phyloP scores from a whole-genome alignment of 2,329 filamentous ascomycete genomes.

The Calonectria hongkongensis region DNA sequence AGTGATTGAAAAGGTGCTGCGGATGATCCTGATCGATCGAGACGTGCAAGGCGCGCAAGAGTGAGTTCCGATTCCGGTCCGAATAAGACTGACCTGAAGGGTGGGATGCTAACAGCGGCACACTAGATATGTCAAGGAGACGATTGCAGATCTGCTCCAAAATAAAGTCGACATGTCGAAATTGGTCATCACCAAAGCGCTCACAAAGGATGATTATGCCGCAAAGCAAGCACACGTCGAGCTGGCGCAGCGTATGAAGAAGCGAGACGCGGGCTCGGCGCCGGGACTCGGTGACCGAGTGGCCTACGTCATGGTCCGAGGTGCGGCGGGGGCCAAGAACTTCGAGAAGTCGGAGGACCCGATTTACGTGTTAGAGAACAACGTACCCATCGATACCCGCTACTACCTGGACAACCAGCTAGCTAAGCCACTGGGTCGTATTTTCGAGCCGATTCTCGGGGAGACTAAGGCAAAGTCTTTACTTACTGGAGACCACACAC shows the following conservation, averaged over 20 bases:
- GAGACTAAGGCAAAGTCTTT: constrained; percentile 92
- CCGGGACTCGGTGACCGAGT: constrained; percentile 96
- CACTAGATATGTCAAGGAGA: constrained; percentile 92
- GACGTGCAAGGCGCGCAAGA: constrained; percentile 94
- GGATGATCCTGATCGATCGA: constrained; percentile 96
- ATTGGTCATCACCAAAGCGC: constrained; percentile 97
- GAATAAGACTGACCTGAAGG: constrained; percentile 30
- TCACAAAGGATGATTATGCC: constrained; percentile 92
- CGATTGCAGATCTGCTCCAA: constrained; percentile 94
- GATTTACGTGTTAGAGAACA: constrained; percentile 97
- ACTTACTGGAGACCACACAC: constrained; percentile 93
- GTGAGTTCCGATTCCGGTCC: constrained; percentile 72
- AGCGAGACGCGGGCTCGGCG: constrained; percentile 95
- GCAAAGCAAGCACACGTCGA: constrained; percentile 97
- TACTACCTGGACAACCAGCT: constrained; percentile 99
- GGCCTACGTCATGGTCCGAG: constrained; percentile 98
- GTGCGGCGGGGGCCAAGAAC: constrained; percentile 90
- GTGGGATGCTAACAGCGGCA: constrained; percentile 61
- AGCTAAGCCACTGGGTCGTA: constrained; percentile 93
- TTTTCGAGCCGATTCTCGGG: constrained; percentile 98
- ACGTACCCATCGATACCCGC: constrained; percentile 97
- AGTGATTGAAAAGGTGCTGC: constrained; percentile 96
- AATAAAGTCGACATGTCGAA: constrained; percentile 99
- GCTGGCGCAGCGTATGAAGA: constrained; percentile 96
- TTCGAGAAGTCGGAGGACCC: constrained; percentile 98